Percentiles rank a stretch among this genome's conserved stretches.
phyloP scores from a whole-genome alignment of 169 alveolate species.

The Cryptosporidium viatorum region DNA sequence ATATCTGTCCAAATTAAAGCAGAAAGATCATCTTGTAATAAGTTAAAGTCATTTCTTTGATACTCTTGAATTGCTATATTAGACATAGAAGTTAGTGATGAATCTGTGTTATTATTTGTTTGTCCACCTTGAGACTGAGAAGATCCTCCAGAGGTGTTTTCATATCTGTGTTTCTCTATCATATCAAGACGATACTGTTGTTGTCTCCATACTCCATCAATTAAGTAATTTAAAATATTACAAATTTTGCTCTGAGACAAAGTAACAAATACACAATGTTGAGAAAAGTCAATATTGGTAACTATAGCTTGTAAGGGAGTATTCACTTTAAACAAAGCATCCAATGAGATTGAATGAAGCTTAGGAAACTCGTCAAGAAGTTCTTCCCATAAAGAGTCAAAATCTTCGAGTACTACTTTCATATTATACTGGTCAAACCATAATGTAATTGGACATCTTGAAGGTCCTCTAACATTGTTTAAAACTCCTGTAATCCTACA shows the following conservation, averaged over 20 bases:
- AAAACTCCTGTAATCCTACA: constrained; percentile 48
- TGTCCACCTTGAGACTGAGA: constrained; percentile 5
- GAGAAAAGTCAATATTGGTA: constrained; percentile 51
- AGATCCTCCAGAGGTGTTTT: neutral
- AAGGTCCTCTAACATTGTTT: constrained; percentile 11
- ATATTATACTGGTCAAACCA: constrained; percentile 68
- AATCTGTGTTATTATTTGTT: neutral
- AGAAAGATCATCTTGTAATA: constrained; percentile 46
- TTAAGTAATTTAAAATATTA: constrained; percentile 23
- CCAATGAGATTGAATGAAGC: constrained; percentile 19
- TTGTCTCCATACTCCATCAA: constrained; percentile 62
- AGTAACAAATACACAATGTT: constrained; percentile 51
- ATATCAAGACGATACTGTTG: constrained; percentile 34
- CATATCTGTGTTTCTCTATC: constrained; percentile 19
- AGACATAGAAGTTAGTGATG: neutral
- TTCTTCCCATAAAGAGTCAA: constrained; percentile 61
- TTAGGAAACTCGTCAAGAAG: constrained; percentile 56
- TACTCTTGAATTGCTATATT: constrained; percentile 1
- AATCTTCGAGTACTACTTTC: constrained; percentile 63
- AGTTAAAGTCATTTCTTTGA: constrained; percentile 15
- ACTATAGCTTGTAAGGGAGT: constrained; percentile 60
- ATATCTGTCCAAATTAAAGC: constrained; percentile 60
- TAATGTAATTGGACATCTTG: constrained; percentile 37
- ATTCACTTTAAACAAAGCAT: constrained; percentile 3
- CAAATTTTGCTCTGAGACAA: constrained; percentile 59